These are phyloP conservation scores for Acer negundo DNA, from an alignment of 345 rosid genomes.

Conservation along the genomic window DNA sequence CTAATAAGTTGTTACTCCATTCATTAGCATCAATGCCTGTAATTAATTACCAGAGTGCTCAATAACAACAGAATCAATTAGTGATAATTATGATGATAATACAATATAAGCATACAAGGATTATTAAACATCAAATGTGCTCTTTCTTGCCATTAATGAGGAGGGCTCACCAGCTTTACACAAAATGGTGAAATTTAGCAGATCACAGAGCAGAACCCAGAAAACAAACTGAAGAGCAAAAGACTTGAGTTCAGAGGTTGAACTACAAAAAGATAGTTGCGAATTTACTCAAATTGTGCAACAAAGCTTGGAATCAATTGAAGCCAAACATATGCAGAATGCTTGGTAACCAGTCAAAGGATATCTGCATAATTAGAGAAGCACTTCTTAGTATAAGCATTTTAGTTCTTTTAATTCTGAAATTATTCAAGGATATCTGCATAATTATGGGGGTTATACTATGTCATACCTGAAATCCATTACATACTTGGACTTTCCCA, in stretches of 20 bases:
- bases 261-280: constrained; percentile 29
- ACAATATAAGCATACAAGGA: background rate
- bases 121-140: background rate
- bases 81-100: background rate
- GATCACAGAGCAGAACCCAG: background rate
- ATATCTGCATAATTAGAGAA: constrained; percentile 48
- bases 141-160: background rate
- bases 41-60: no score
- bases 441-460: background rate
- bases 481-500: constrained; percentile 66
- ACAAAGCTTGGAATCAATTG: constrained; percentile 88
- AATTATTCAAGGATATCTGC: no score
- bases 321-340: constrained; percentile 85
- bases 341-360: constrained; percentile 88
- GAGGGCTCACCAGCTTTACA: no score
- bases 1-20: no score
- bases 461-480: constrained; percentile 76
- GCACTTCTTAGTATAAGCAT: background rate
- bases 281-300: constrained; percentile 53
- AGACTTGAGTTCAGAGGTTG: constrained; percentile 50
- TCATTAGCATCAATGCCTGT: no score
- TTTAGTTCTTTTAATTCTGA: background rate
- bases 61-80: no score
- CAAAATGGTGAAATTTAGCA: no score
- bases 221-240: background rate